Evolutionary conservation across 108 stramenopile species (phyloP).

Genomic region (Seminavis robusta): DNA sequence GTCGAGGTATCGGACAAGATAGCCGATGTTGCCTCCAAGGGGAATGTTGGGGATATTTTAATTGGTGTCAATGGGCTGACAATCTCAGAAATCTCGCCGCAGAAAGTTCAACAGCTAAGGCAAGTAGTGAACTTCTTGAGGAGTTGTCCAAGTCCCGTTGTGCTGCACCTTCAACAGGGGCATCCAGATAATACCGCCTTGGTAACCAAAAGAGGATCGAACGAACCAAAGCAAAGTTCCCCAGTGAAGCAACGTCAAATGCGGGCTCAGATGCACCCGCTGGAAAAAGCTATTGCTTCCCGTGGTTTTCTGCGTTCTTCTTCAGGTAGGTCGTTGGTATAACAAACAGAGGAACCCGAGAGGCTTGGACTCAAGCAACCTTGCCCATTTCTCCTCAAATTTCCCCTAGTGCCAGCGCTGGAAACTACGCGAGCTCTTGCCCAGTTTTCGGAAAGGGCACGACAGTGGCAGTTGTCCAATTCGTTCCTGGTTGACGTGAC

Average conservation of each 20-base stretch:
- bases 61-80: slow-evolving; percentile 75
- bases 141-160: slow-evolving; percentile 41
- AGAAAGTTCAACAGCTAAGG: slow-evolving; percentile 7
- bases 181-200: background rate
- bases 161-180: slow-evolving; percentile 36
- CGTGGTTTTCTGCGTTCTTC: background rate
- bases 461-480: slow-evolving; percentile 70
- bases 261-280: background rate
- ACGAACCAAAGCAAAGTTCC: slow-evolving; percentile 6
- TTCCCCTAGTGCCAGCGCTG: background rate
- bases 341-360: background rate
- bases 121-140: slow-evolving; percentile 27
- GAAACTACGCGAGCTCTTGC: slow-evolving; percentile 40
- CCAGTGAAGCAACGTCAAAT: background rate
- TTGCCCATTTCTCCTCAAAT: background rate
- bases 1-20: slow-evolving; percentile 25
- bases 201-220: slow-evolving; percentile 7
- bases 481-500: slow-evolving; percentile 45
- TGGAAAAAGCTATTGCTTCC: slow-evolving; percentile 9
- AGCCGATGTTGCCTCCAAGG: slow-evolving; percentile 2
- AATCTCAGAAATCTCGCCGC: slow-evolving; percentile 21
- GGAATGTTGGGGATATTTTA: slow-evolving; percentile 49
- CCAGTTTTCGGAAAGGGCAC: slow-evolving; percentile 57
- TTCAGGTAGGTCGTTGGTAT: too few species aligned
- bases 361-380: background rate